A percentile compares a stretch with the other conserved stretches of the same genome.
Conservation (phyloP, 164 flowering plant genomes). For the Vitis rotundifolia region DNA sequence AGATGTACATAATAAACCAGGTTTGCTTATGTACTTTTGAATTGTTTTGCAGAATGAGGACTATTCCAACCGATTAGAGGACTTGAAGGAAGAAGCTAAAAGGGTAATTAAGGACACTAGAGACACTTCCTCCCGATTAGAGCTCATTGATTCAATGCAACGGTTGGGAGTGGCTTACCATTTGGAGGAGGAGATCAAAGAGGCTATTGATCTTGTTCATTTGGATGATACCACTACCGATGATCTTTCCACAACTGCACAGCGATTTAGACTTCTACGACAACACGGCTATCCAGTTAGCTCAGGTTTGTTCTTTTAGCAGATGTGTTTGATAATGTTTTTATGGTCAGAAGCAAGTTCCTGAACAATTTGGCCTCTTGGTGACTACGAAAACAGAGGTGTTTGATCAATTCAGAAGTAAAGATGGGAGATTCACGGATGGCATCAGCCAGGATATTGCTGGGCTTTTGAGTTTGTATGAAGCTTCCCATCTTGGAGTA, state of each 20-base stretch:
- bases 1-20: no score
- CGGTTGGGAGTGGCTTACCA: slow-evolving; percentile 2
- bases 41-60: slow-evolving; percentile 12
- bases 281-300: neutral
- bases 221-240: neutral
- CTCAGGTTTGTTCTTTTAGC: no score
- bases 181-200: slow-evolving; percentile 1
- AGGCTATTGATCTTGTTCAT: neutral
- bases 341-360: no score
- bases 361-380: no score
- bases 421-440: slow-evolving; percentile 13
- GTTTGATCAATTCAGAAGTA: slow-evolving; percentile 10
- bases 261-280: neutral
- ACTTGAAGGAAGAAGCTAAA: neutral
- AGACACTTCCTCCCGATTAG: neutral
- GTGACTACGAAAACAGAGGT: slow-evolving; percentile 5
- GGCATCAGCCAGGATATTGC: slow-evolving; percentile 9
- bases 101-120: neutral
- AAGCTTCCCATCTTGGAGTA: slow-evolving; percentile 26
- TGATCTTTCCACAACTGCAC: slow-evolving; percentile 1
- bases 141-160: slow-evolving; percentile 8
- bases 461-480: slow-evolving; percentile 31
- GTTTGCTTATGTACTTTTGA: no score
- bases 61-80: slow-evolving; percentile 6
- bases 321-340: no score